Conservation (phyloP, 495 filamentous ascomycete genomes). For the Pyrenula aspistea region DNA sequence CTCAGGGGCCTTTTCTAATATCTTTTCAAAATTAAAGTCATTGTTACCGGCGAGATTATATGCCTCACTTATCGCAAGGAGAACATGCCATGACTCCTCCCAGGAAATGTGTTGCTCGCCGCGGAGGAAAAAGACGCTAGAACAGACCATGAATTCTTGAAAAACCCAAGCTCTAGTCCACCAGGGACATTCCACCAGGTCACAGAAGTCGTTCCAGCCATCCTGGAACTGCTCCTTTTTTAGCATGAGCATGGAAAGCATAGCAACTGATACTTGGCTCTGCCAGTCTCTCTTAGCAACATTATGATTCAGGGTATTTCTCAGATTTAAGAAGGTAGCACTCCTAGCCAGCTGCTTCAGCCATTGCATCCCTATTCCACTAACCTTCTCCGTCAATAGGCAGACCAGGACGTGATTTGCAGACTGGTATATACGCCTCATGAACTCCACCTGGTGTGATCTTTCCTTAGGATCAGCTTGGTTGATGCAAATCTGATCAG, state of each 20-base stretch:
- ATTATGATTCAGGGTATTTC: background rate
- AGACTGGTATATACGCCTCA: background rate
- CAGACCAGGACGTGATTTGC: background rate
- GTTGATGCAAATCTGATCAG: background rate
- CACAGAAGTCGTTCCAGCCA: background rate
- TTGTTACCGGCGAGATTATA: background rate
- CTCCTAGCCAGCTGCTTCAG: background rate
- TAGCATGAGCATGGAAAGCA: background rate
- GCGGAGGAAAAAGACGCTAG: background rate
- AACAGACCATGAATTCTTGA: background rate
- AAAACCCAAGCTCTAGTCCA: background rate
- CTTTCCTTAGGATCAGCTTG: background rate
- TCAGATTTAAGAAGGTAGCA: background rate
- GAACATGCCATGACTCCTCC: background rate
- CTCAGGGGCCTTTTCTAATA: background rate
- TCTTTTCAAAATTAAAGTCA: too few relatives aligned
- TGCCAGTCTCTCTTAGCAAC: background rate
- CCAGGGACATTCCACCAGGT: background rate
- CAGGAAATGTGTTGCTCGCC: background rate
- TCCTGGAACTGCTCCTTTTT: background rate
- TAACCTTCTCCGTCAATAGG: background rate
- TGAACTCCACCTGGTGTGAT: background rate
- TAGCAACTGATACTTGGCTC: background rate
- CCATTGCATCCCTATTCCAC: background rate
- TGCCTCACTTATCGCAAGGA: background rate